A percentile compares a stretch with the other conserved stretches of the same genome.
Evolutionary conservation across 805 yeast species (phyloP).

Genomic region (Kodamaea nitidulidarum): DNA sequence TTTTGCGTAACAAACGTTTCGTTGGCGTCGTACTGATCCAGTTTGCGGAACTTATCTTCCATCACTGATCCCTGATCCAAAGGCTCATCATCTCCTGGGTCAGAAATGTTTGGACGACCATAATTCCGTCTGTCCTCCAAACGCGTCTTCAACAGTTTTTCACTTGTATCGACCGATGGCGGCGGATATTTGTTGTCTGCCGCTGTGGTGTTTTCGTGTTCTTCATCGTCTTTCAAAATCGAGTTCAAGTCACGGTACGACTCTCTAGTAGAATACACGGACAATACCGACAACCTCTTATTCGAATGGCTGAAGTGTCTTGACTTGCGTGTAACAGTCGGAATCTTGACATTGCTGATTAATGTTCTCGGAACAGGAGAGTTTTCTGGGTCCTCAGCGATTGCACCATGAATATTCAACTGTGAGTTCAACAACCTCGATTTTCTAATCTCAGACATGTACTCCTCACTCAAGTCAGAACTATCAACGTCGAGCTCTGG

Average conservation of each 20-base stretch:
- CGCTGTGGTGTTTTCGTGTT: conserved; percentile 9
- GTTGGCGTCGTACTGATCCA: conserved; percentile 12
- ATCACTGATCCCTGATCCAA: conserved; percentile 36
- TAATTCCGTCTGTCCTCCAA: conserved; percentile 40
- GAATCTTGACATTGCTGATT: conserved; percentile 62
- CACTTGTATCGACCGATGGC: background rate
- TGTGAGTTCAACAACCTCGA: conserved; percentile 43
- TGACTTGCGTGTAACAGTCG: conserved; percentile 67
- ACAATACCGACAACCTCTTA: conserved; percentile 67
- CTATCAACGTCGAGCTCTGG: conserved; percentile 36
- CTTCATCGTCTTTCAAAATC: conserved; percentile 23
- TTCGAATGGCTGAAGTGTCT: conserved; percentile 57
- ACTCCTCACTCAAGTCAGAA: conserved; percentile 39
- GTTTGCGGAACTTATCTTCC: conserved; percentile 34
- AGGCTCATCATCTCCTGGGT: conserved; percentile 26
- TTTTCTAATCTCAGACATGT: conserved; percentile 42
- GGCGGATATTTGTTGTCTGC: conserved; percentile 1
- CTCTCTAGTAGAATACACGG: conserved; percentile 64
- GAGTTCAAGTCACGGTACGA: conserved; percentile 58
- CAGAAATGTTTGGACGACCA: conserved; percentile 26
- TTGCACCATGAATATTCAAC: conserved; percentile 19
- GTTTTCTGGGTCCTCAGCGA: conserved; percentile 8
- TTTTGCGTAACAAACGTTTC: conserved; percentile 42
- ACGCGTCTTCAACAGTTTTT: conserved; percentile 31
- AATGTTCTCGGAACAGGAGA: conserved; percentile 41